Evolutionary conservation across 2,329 filamentous ascomycete genomes (phyloP).

Genomic region (Verticillium dahliae): DNA sequence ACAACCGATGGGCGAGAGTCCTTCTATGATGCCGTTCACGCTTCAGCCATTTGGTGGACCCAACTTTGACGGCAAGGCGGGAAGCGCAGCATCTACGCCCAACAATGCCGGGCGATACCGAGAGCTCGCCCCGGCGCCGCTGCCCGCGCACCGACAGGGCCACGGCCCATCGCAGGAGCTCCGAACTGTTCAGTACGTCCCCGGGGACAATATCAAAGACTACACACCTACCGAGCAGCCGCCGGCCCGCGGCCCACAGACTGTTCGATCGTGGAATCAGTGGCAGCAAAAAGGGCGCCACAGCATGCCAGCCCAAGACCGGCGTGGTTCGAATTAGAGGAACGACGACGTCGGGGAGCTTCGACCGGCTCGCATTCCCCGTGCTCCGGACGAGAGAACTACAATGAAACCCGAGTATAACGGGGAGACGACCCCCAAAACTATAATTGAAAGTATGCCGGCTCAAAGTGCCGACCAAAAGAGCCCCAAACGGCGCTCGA

Average conservation of each 20-base stretch:
- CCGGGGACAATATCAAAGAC: conserved; percentile 50
- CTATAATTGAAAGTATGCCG: neutral
- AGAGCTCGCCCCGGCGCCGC: conserved; percentile 52
- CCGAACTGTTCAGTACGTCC: conserved; percentile 52
- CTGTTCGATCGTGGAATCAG: conserved; percentile 49
- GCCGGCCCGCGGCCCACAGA: conserved; percentile 47
- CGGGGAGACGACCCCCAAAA: neutral
- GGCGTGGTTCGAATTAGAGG: conserved; percentile 11
- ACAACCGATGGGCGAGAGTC: neutral
- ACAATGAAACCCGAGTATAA: too few relatives aligned
- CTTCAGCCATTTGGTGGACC: neutral
- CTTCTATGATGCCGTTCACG: conserved; percentile 8
- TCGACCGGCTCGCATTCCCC: neutral
- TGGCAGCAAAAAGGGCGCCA: conserved; percentile 21
- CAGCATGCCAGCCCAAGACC: conserved; percentile 19
- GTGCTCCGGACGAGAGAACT: neutral
- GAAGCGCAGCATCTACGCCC: conserved; percentile 12
- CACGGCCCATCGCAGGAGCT: conserved; percentile 43
- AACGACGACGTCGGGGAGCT: neutral
- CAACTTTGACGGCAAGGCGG: neutral
- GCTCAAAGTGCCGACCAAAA: neutral
- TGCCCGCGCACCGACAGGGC: conserved; percentile 42
- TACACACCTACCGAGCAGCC: conserved; percentile 48
- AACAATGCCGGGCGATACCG: conserved; percentile 30
- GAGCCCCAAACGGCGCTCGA: neutral